These are phyloP conservation scores for Pseudocercospora macadamiae DNA, from an alignment of 2,329 filamentous ascomycete species.

Conservation along the genomic window DNA sequence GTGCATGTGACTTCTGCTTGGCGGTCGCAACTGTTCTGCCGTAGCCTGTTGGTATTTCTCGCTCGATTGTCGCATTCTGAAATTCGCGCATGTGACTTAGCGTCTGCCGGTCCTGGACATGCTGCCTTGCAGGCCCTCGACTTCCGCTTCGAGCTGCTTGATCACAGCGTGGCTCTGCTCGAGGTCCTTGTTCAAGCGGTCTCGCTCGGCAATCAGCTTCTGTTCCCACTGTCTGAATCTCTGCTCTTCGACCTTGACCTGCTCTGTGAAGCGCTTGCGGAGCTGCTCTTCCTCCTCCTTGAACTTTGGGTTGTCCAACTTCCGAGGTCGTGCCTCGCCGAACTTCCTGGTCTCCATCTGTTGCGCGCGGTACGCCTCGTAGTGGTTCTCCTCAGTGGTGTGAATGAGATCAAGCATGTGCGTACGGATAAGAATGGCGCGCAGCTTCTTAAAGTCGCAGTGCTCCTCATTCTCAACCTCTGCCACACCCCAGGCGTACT, in stretches of 20 bases:
- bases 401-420: conserved; percentile 99
- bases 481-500: conserved; percentile 99
- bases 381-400: conserved; percentile 98
- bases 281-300: conserved; percentile 99
- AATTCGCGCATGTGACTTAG: conserved; percentile 19
- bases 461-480: conserved; percentile 99
- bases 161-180: conserved; percentile 92
- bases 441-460: conserved; percentile 99
- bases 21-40: conserved; percentile 25
- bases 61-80: conserved; percentile 5
- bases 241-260: conserved; percentile 99
- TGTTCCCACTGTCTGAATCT: conserved; percentile 99
- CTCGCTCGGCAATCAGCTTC: conserved; percentile 98
- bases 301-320: conserved; percentile 99
- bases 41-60: conserved; percentile 19
- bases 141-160: conserved; percentile 87
- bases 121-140: conserved; percentile 79
- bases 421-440: conserved; percentile 89
- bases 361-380: conserved; percentile 97
- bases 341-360: conserved; percentile 99
- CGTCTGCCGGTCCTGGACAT: conserved; percentile 40
- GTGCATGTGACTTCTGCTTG: conserved; percentile 15
- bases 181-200: conserved; percentile 99
- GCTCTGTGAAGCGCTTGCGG: conserved; percentile 98
- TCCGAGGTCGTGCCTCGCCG: conserved; percentile 92